Evolutionary conservation across 306 rosid species (phyloP), one percentile per base, ranked within the genome.

Genomic region (Carpinus fangiana): DNA sequence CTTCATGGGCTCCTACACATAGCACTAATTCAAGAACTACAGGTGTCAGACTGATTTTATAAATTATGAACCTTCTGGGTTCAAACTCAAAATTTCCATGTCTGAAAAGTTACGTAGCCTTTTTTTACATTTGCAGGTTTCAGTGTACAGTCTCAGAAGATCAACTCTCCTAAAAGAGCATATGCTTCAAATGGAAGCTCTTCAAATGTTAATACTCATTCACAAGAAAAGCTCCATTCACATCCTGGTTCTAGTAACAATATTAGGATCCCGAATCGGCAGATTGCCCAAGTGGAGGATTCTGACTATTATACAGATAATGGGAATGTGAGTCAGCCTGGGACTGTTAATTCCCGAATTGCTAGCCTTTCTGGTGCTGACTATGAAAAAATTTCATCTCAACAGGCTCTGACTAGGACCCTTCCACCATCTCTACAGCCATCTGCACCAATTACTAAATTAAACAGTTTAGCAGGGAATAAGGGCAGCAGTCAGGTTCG

Each of bases 321-420:
- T 80, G 96, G 90, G 65, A 87, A 72, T 76, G 45, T 67, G 55
- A 73, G 82, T 87, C 85, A 79, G 78, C 78, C 75, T 76, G 88
- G 46, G 62, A 41, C 83, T 43, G 70, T 84, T 65, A 82, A 86
- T 79, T 81, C 89, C 54, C 85, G 70, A 74, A 88, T 78, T 66
- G 84, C 86, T 53, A 88, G 79, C 76, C 70, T 53, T 76, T 72
- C 69, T 70, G 86, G 80, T 68, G 68, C 82, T 9, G 88, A 85
- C 66, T 82, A 60, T 88, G 92, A 88, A 79, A 89, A 80, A 74
- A 74, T 90, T 73, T 84, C 95, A 67, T 79, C 93, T 79, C 91
- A 81, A 59, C 92, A 89, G 83, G 96, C 93, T 80, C 65, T 86
- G 45, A 90, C 76, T 80, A 85, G 96, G 86, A 88, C 88, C 73